Percentiles rank a stretch among this genome's conserved stretches.
Conservation (phyloP, 176 grass and related monocot species). For the Aechmea fasciata region DNA sequence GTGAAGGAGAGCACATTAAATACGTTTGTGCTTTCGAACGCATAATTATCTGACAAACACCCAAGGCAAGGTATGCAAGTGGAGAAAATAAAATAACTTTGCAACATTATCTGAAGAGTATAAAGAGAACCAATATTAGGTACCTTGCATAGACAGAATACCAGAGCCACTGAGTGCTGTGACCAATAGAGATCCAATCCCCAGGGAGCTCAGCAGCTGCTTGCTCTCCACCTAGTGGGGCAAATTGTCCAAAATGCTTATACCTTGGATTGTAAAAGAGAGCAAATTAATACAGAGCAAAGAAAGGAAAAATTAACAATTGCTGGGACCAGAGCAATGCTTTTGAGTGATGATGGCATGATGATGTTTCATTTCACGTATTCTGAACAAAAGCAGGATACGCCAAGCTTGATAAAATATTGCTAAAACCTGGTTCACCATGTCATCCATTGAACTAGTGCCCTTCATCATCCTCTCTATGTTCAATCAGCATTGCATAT, state of each 20-base stretch:
- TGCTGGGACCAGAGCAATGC: too few species aligned
- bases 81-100: background rate
- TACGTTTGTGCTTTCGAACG: background rate
- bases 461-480: too few species aligned
- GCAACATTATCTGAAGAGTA: background rate
- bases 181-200: conserved; percentile 84
- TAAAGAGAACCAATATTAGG: background rate
- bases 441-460: too few species aligned
- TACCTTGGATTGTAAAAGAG: conserved; percentile 40
- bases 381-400: too few species aligned
- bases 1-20: background rate
- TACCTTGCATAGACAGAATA: conserved; percentile 94
- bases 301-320: too few species aligned
- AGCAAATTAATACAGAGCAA: conserved; percentile 15
- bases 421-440: too few species aligned
- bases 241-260: conserved; percentile 91
- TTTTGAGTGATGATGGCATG: too few species aligned
- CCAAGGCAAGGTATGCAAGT: background rate
- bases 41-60: background rate
- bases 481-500: too few species aligned
- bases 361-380: too few species aligned
- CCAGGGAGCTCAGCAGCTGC: conserved; percentile 79
- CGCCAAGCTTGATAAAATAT: too few species aligned
- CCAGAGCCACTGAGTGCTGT: conserved; percentile 93
- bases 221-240: conserved; percentile 85